A percentile compares a stretch with the other conserved stretches of the same genome.
phyloP scores from a whole-genome alignment of 805 yeast species.

The Komagataella mondaviorum region DNA sequence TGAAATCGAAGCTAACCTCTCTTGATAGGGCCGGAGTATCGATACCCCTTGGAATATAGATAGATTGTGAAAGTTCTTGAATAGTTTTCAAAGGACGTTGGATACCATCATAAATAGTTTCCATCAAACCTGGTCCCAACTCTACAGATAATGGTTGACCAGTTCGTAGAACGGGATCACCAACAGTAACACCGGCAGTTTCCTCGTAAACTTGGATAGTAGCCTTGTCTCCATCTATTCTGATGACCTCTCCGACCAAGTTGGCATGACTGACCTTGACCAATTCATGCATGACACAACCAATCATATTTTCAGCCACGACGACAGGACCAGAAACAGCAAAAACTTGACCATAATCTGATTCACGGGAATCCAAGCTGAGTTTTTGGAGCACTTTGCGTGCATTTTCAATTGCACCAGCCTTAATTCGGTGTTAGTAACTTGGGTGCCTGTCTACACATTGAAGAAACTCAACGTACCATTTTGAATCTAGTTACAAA shows the following conservation, averaged over 20 bases:
- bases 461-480: neutral
- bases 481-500: neutral
- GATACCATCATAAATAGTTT: constrained; percentile 97
- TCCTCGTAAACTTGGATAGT: constrained; percentile 99
- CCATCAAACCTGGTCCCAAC: constrained; percentile 98
- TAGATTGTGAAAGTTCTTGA: constrained; percentile 75
- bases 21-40: constrained; percentile 93
- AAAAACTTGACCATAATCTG: constrained; percentile 77
- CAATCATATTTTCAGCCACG: constrained; percentile 97
- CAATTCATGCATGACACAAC: constrained; percentile 99
- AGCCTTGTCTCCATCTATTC: constrained; percentile 93
- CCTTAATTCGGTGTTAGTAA: constrained; percentile 30
- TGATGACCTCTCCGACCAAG: constrained; percentile 95
- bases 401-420: constrained; percentile 95
- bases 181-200: constrained; percentile 98
- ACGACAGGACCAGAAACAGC: constrained; percentile 98
- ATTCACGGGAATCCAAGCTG: constrained; percentile 63
- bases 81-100: constrained; percentile 97
- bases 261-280: constrained; percentile 96
- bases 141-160: constrained; percentile 99
- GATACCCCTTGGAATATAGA: constrained; percentile 97
- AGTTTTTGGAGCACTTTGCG: constrained; percentile 85
- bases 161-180: constrained; percentile 96
- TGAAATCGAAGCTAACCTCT: constrained; percentile 70
- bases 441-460: neutral